Conservation (phyloP, 2,329 filamentous ascomycete species). For the Sphaerulina vaccinii region DNA sequence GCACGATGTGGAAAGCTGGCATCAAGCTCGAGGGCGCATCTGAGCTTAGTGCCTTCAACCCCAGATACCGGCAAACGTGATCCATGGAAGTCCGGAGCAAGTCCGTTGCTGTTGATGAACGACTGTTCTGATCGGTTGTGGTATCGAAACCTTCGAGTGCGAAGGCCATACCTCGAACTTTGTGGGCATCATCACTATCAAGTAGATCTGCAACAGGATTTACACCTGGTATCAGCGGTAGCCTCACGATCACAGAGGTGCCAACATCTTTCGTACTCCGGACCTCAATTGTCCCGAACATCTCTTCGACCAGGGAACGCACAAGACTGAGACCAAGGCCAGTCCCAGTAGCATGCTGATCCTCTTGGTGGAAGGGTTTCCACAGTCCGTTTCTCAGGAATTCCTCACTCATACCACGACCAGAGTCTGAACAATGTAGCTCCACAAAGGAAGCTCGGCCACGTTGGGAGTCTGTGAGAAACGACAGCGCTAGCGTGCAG, state of each 20-base stretch:
- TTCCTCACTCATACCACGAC: constrained; percentile 33
- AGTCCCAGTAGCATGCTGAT: constrained; percentile 33
- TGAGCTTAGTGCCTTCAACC: neutral
- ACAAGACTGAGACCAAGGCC: constrained; percentile 39
- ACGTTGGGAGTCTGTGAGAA: neutral
- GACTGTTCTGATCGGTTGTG: neutral
- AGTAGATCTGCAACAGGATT: neutral
- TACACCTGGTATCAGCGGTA: neutral
- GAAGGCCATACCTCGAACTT: constrained; percentile 1
- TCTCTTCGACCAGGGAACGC: constrained; percentile 30
- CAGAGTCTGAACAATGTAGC: constrained; percentile 28
- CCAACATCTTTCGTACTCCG: constrained; percentile 33
- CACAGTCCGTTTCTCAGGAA: constrained; percentile 33
- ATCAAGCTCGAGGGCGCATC: neutral
- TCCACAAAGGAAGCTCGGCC: constrained; percentile 1
- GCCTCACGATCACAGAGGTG: constrained; percentile 9
- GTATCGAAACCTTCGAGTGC: constrained; percentile 11
- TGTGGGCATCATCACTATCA: neutral
- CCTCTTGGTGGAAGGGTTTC: constrained; percentile 37
- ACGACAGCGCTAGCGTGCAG: constrained; percentile 5
- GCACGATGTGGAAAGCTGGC: constrained; percentile 3
- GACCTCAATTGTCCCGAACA: constrained; percentile 30
- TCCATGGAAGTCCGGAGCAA: constrained; percentile 11
- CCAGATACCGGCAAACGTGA: constrained; percentile 6
- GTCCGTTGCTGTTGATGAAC: neutral